phyloP scores from a whole-genome alignment of 306 rosid genomes.

The Prunus davidiana region DNA sequence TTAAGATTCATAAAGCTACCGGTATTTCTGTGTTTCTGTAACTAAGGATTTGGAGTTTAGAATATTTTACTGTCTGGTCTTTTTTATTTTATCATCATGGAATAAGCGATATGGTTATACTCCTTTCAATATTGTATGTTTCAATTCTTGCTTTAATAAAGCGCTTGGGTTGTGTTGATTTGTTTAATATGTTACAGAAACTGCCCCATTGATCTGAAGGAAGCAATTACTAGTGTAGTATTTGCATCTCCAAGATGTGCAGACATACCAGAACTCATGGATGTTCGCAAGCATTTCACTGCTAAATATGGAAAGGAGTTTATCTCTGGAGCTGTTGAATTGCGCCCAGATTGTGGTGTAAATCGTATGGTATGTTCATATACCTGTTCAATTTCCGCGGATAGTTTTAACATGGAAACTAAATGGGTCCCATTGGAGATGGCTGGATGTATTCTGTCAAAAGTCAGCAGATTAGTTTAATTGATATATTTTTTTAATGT shows the following conservation, averaged over 20 bases:
- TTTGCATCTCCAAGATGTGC: constrained; percentile 93
- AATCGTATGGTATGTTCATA: constrained; percentile 71
- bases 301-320: constrained; percentile 92
- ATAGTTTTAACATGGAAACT: constrained; percentile 5
- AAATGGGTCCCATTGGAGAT: neutral
- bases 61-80: neutral
- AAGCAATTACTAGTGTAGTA: constrained; percentile 81
- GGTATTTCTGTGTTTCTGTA: neutral
- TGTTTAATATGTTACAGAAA: constrained; percentile 44
- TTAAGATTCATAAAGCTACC: neutral
- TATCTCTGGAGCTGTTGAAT: constrained; percentile 63
- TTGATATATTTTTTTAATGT: constrained; percentile 20
- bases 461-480: constrained; percentile 11
- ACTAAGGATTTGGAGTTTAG: neutral
- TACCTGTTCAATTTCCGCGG: constrained; percentile 6
- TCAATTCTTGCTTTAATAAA: neutral
- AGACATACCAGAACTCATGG: constrained; percentile 81
- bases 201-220: constrained; percentile 93
- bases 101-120: too few relatives aligned
- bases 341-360: constrained; percentile 97
- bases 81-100: too few relatives aligned
- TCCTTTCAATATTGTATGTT: neutral
- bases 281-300: constrained; percentile 67
- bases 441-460: constrained; percentile 4
- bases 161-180: constrained; percentile 15